Evolutionary conservation across 2,329 filamentous ascomycete genomes (phyloP).

Genomic region (Fusarium neocosmosporiellum): DNA sequence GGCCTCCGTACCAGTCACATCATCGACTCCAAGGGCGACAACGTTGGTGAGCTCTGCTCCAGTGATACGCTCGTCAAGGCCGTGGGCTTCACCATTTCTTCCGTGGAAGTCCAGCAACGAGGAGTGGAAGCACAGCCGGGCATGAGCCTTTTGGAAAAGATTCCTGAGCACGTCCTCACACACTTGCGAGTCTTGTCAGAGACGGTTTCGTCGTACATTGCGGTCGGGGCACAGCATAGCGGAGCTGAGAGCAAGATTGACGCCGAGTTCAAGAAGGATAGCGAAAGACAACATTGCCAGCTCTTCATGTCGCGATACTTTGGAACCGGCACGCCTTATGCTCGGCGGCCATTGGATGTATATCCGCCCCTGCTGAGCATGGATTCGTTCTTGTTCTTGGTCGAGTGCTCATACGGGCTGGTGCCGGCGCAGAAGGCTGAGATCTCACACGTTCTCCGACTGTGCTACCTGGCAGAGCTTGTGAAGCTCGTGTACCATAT

Average conservation of each 20-base stretch:
- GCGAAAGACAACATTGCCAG: conserved; percentile 78
- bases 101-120: conserved; percentile 91
- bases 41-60: conserved; percentile 58
- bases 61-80: conserved; percentile 72
- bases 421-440: conserved; percentile 76
- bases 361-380: conserved; percentile 71
- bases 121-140: conserved; percentile 81
- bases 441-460: conserved; percentile 80
- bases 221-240: conserved; percentile 76
- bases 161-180: conserved; percentile 85
- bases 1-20: conserved; percentile 57
- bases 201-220: conserved; percentile 86
- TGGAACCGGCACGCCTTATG: conserved; percentile 54
- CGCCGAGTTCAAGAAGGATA: conserved; percentile 74
- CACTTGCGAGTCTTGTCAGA: conserved; percentile 90
- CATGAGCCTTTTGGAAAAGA: conserved; percentile 81
- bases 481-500: conserved; percentile 79
- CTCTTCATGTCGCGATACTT: conserved; percentile 74
- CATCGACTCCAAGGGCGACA: conserved; percentile 44
- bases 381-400: conserved; percentile 84
- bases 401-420: conserved; percentile 80
- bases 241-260: conserved; percentile 70
- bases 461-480: conserved; percentile 93
- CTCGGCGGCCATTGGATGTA: conserved; percentile 56
- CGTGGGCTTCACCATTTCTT: conserved; percentile 87